These are phyloP conservation scores for Boletus subcaerulescens DNA, from an alignment of 768 basidiomycete species.

Conservation along the genomic window DNA sequence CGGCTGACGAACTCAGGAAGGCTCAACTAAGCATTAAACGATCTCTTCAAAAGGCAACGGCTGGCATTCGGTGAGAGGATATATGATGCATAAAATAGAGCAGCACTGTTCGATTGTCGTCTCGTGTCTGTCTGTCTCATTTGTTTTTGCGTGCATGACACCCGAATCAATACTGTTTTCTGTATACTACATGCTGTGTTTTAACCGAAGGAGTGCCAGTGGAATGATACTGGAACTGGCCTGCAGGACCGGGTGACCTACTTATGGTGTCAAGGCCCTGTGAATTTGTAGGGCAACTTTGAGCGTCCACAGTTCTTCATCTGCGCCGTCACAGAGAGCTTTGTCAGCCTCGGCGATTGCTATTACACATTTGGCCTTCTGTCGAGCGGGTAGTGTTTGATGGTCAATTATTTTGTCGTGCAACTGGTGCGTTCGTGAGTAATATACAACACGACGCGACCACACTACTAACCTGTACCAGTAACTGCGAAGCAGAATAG, in stretches of 20 bases:
- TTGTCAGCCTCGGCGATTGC: slow-evolving; percentile 95
- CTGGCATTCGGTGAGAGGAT: slow-evolving; percentile 69
- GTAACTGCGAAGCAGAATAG: slow-evolving; percentile 86
- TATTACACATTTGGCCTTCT: slow-evolving; percentile 78
- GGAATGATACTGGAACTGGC: background rate
- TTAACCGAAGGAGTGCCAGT: background rate
- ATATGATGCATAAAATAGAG: slow-evolving; percentile 14
- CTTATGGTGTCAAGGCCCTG: slow-evolving; percentile 47
- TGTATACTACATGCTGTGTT: background rate
- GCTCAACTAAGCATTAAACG: slow-evolving; percentile 94
- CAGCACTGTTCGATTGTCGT: slow-evolving; percentile 11
- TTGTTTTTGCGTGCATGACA: slow-evolving; percentile 13
- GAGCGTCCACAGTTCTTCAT: slow-evolving; percentile 94
- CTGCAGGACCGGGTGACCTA: background rate
- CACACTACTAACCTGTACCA: slow-evolving; percentile 68
- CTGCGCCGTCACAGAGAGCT: slow-evolving; percentile 91
- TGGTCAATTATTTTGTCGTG: slow-evolving; percentile 89
- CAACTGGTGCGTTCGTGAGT: slow-evolving; percentile 47
- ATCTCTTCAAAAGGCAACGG: slow-evolving; percentile 95
- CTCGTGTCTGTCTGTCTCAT: slow-evolving; percentile 14
- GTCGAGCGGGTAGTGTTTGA: slow-evolving; percentile 71
- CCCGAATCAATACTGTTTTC: slow-evolving; percentile 10
- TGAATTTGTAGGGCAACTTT: slow-evolving; percentile 81
- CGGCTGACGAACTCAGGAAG: slow-evolving; percentile 93
- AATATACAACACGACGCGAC: slow-evolving; percentile 2